A percentile compares a stretch with the other conserved stretches of the same genome.
phyloP scores from a whole-genome alignment of 176 grass and related monocot species.

The Stipa capillata region DNA sequence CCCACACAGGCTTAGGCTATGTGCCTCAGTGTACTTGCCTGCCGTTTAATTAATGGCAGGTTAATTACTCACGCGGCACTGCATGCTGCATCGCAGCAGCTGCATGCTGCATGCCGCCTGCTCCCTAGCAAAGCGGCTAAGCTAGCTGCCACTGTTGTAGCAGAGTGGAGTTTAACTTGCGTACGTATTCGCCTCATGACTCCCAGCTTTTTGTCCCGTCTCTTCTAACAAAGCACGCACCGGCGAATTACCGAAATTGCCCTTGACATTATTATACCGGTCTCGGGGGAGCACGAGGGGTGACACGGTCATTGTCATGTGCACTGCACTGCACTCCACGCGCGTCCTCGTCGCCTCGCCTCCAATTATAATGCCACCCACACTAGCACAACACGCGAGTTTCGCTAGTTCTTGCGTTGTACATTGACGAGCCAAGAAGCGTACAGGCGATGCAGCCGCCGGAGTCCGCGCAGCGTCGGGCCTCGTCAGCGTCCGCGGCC shows the following conservation, averaged over 20 bases:
- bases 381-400: neutral
- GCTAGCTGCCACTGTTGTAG: conserved; percentile 30
- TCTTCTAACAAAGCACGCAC: neutral
- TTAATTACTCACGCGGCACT: neutral
- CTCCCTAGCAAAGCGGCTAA: neutral
- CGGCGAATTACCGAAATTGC: neutral
- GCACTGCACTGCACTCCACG: conserved; percentile 6
- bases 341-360: no score
- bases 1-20: neutral
- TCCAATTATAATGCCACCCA: conserved; percentile 39
- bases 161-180: conserved; percentile 27
- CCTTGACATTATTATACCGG: neutral
- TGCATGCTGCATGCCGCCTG: neutral
- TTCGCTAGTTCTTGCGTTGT: neutral
- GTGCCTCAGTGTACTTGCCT: neutral
- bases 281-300: neutral
- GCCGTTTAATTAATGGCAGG: neutral
- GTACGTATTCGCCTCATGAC: neutral
- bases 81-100: neutral
- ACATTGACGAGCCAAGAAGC: neutral
- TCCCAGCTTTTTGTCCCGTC: conserved; percentile 33
- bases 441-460: conserved; percentile 39
- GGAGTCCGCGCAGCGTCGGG: conserved; percentile 22
- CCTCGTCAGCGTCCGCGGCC: neutral
- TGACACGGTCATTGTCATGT: conserved; percentile 17